Evolutionary conservation across 2,329 filamentous ascomycete species (phyloP).

Genomic region (Tetracladium maxilliforme): DNA sequence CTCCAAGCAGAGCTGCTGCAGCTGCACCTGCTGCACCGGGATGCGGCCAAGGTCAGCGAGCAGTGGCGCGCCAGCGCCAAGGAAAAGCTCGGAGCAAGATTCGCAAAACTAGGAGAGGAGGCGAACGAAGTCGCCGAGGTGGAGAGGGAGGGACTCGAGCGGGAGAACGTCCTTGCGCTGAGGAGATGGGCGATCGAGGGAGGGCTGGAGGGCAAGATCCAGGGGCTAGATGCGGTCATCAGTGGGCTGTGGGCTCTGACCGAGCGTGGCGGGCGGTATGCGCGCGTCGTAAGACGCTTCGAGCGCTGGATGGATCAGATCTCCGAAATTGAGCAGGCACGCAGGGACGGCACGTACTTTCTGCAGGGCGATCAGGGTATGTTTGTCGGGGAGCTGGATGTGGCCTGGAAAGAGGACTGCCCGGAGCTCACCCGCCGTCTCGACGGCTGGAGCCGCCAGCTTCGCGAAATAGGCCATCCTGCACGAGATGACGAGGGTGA

Average conservation of each 20-base stretch:
- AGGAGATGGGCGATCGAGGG: constrained; percentile 29
- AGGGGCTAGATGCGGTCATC: constrained; percentile 39
- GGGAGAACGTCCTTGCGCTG: constrained; percentile 33
- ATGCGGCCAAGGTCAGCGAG: constrained; percentile 24
- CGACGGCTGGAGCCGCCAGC: constrained; percentile 33
- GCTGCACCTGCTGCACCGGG: constrained; percentile 47
- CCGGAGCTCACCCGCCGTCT: constrained; percentile 34
- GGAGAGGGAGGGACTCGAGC: constrained; percentile 24
- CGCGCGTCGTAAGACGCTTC: constrained; percentile 37
- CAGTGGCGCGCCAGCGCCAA: constrained; percentile 44
- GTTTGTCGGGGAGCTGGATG: constrained; percentile 40
- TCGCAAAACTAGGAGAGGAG: constrained; percentile 25
- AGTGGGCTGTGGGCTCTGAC: constrained; percentile 41
- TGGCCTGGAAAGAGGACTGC: constrained; percentile 43
- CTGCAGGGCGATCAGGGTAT: constrained; percentile 17
- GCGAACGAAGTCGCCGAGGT: constrained; percentile 5
- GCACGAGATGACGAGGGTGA: constrained; percentile 3
- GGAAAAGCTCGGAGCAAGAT: constrained; percentile 27
- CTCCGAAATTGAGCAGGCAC: constrained; percentile 28
- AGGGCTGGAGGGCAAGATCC: constrained; percentile 38
- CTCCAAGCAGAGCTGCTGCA: constrained; percentile 52
- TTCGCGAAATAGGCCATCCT: constrained; percentile 27
- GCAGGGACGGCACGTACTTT: constrained; percentile 12
- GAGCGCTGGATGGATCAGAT: constrained; percentile 40
- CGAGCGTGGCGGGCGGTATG: constrained; percentile 39